A percentile compares a stretch with the other conserved stretches of the same genome.
phyloP scores from a whole-genome alignment of 2,329 filamentous ascomycete species.

The Cryoendolithus antarcticus region DNA sequence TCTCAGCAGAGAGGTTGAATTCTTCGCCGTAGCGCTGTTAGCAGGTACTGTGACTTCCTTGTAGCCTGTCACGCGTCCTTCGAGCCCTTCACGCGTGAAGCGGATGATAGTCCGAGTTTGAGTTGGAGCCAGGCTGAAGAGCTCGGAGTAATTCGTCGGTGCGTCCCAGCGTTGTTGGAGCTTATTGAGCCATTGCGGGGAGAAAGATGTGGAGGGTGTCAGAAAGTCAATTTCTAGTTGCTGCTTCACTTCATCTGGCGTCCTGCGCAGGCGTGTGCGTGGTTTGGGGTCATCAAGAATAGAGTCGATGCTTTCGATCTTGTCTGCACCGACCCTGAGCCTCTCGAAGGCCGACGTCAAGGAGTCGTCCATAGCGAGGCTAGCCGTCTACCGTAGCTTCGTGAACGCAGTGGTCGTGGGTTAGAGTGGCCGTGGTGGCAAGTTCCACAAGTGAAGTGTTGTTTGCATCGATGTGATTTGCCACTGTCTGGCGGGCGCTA shows the following conservation, averaged over 20 bases:
- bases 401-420: too few species aligned
- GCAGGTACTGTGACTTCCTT: constrained; percentile 86
- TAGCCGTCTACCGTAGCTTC: too few species aligned
- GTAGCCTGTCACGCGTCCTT: constrained; percentile 87
- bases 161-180: constrained; percentile 85
- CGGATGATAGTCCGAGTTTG: constrained; percentile 91
- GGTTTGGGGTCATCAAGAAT: constrained; percentile 44
- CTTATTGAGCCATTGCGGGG: constrained; percentile 71
- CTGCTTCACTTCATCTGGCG: constrained; percentile 50
- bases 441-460: too few species aligned
- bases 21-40: constrained; percentile 82
- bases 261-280: constrained; percentile 41
- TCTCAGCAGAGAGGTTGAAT: constrained; percentile 76
- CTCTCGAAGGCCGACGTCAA: constrained; percentile 40
- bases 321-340: constrained; percentile 32
- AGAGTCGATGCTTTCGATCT: constrained; percentile 38
- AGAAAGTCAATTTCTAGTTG: constrained; percentile 68
- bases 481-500: too few species aligned
- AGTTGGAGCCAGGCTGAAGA: constrained; percentile 78
- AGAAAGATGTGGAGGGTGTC: constrained; percentile 67
- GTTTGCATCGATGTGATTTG: too few species aligned
- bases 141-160: constrained; percentile 64
- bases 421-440: too few species aligned
- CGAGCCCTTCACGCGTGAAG: constrained; percentile 80
- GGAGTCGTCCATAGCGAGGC: constrained; percentile 9